Evolutionary conservation across 208 protist species (phyloP).

Genomic region (Vickermania spadyakhi): DNA sequence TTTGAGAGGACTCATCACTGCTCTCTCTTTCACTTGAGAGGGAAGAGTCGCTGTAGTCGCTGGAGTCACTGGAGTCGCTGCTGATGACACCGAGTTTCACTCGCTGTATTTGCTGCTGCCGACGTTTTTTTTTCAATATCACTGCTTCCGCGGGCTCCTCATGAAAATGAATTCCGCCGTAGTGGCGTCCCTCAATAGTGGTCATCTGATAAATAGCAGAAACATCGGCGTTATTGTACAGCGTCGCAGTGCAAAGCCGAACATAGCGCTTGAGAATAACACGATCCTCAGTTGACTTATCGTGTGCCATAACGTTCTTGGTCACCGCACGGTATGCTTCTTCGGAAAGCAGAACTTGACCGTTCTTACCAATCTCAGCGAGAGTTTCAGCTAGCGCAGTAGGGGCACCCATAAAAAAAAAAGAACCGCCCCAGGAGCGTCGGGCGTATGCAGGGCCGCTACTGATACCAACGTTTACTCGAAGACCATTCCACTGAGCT

Average conservation of each 20-base stretch:
- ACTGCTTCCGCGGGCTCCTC: neutral
- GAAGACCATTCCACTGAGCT: neutral
- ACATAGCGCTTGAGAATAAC: neutral
- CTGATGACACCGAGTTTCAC: no score
- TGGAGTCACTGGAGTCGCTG: neutral
- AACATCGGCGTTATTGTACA: neutral
- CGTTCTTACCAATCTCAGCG: neutral
- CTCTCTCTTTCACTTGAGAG: neutral
- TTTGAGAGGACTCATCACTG: neutral
- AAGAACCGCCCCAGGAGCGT: neutral
- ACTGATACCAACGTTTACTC: neutral
- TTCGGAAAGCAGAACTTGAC: neutral
- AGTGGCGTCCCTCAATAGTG: neutral
- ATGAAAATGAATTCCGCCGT: conserved; percentile 1
- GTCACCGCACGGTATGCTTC: neutral
- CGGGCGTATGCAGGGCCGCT: neutral
- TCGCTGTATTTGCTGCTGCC: neutral
- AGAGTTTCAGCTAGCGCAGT: neutral
- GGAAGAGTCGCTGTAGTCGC: neutral
- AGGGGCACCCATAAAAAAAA: neutral
- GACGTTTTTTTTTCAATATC: neutral
- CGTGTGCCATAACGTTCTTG: neutral
- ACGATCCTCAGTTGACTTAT: neutral
- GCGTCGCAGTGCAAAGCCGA: neutral
- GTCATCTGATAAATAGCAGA: neutral